A percentile compares a stretch with the other conserved stretches of the same genome.
Conservation (phyloP, 192 early-diverging fungal species). For the Coemansia sp. region DNA sequence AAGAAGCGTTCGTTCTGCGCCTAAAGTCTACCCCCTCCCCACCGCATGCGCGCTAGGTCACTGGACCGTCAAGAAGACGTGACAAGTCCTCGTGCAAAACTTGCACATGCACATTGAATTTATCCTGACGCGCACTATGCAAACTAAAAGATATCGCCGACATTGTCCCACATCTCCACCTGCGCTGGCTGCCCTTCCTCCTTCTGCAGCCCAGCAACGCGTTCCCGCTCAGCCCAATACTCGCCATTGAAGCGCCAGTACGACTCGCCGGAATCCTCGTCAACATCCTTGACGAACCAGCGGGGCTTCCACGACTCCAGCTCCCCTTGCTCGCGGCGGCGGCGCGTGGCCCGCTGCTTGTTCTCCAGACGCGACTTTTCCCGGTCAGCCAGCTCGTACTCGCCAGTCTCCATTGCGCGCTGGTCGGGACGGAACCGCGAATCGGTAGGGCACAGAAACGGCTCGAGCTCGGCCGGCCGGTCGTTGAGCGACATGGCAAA, state of each 20-base stretch:
- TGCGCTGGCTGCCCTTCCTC: neutral
- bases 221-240: slow-evolving; percentile 70
- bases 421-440: slow-evolving; percentile 84
- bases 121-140: no score
- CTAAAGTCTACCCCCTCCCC: no score
- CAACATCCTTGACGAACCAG: slow-evolving; percentile 73
- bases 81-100: no score
- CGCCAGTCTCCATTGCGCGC: slow-evolving; percentile 77
- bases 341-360: slow-evolving; percentile 67
- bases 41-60: no score
- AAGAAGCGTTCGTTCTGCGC: no score
- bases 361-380: slow-evolving; percentile 75
- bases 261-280: slow-evolving; percentile 67
- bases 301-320: slow-evolving; percentile 60
- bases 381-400: slow-evolving; percentile 71
- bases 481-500: slow-evolving; percentile 81
- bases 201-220: slow-evolving; percentile 24
- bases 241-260: slow-evolving; percentile 64
- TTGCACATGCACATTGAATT: neutral
- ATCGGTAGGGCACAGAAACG: slow-evolving; percentile 73
- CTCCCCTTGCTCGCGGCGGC: slow-evolving; percentile 60
- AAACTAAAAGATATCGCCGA: slow-evolving; percentile 44
- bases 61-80: no score
- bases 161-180: slow-evolving; percentile 21
- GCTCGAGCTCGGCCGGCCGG: slow-evolving; percentile 54